These are phyloP conservation scores for Phytophthora uliginosa DNA, from an alignment of 352 stramenopile genomes.

Conservation along the genomic window DNA sequence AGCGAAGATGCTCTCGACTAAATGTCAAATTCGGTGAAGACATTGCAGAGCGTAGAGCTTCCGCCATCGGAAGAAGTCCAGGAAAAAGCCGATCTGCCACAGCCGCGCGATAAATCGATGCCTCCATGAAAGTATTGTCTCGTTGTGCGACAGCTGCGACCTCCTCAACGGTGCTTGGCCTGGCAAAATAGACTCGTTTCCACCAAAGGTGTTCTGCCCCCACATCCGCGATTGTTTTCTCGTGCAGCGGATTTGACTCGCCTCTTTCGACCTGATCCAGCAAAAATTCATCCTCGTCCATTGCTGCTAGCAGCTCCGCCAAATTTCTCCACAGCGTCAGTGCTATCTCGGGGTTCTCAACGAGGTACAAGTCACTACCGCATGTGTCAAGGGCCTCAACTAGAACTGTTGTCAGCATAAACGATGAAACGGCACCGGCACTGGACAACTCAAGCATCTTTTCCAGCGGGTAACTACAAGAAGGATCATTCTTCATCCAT, in stretches of 20 bases:
- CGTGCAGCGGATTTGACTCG: constrained; percentile 4
- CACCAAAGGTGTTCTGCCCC: constrained; percentile 57
- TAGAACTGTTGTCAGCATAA: constrained; percentile 47
- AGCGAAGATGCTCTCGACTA: constrained; percentile 41
- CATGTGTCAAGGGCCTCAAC: constrained; percentile 62
- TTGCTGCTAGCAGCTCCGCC: constrained; percentile 53
- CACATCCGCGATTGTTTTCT: constrained; percentile 44
- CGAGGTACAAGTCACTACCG: constrained; percentile 66
- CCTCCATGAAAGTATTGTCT: constrained; percentile 40
- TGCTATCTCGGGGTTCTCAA: constrained; percentile 41
- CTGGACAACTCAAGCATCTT: constrained; percentile 63
- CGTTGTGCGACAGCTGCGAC: constrained; percentile 34
- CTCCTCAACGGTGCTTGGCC: constrained; percentile 43
- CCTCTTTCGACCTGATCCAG: constrained; percentile 31
- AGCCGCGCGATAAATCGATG: constrained; percentile 57
- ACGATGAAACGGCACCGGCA: constrained; percentile 46
- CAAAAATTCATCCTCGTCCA: constrained; percentile 57
- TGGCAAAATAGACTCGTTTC: constrained; percentile 69
- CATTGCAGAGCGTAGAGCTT: constrained; percentile 38
- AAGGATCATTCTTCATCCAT: constrained; percentile 70
- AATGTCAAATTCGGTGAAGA: constrained; percentile 21
- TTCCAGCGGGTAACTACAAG: constrained; percentile 51
- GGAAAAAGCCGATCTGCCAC: constrained; percentile 56
- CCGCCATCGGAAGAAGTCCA: constrained; percentile 30
- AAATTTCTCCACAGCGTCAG: constrained; percentile 67